Evolutionary conservation across 2,329 filamentous ascomycete genomes (phyloP).

Genomic region (Septoria linicola): DNA sequence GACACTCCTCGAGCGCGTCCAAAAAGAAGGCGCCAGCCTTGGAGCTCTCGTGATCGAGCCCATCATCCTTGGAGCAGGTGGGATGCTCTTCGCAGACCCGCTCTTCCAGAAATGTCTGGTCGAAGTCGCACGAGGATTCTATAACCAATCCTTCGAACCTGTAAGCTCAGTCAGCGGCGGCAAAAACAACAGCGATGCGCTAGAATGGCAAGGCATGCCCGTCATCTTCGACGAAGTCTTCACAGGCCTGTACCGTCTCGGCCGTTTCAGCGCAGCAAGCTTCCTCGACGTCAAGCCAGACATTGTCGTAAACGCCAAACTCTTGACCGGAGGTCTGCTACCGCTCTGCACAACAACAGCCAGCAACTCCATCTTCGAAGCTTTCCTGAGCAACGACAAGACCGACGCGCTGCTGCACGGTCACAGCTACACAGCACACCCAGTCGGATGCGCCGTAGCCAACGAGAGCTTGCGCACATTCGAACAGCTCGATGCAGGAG

Average conservation of each 20-base stretch:
- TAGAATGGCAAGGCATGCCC: slow-evolving; percentile 69
- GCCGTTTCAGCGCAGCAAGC: slow-evolving; percentile 66
- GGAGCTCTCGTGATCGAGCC: slow-evolving; percentile 80
- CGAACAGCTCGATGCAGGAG: slow-evolving; percentile 55
- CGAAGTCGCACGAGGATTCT: slow-evolving; percentile 58
- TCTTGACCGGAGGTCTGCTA: slow-evolving; percentile 76
- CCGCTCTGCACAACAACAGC: slow-evolving; percentile 76
- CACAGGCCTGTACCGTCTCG: slow-evolving; percentile 79
- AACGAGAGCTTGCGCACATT: slow-evolving; percentile 64
- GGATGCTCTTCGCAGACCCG: slow-evolving; percentile 81
- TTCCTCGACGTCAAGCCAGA: slow-evolving; percentile 70
- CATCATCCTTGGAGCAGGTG: slow-evolving; percentile 75
- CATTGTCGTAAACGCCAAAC: slow-evolving; percentile 77
- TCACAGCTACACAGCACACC: slow-evolving; percentile 83
- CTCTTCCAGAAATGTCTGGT: slow-evolving; percentile 74
- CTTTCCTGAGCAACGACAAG: slow-evolving; percentile 71
- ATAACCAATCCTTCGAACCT: slow-evolving; percentile 8
- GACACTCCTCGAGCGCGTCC: slow-evolving; percentile 50
- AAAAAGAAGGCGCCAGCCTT: slow-evolving; percentile 61
- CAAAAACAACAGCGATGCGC: slow-evolving; percentile 20
- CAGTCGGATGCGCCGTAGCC: slow-evolving; percentile 76
- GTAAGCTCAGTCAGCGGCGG: not conserved
- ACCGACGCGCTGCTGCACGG: slow-evolving; percentile 77
- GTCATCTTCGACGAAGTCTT: slow-evolving; percentile 86
- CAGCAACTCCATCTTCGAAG: slow-evolving; percentile 69